Evolutionary conservation across 257 asterid genomes (phyloP).

Genomic region (Fraxinus quadrangulata): DNA sequence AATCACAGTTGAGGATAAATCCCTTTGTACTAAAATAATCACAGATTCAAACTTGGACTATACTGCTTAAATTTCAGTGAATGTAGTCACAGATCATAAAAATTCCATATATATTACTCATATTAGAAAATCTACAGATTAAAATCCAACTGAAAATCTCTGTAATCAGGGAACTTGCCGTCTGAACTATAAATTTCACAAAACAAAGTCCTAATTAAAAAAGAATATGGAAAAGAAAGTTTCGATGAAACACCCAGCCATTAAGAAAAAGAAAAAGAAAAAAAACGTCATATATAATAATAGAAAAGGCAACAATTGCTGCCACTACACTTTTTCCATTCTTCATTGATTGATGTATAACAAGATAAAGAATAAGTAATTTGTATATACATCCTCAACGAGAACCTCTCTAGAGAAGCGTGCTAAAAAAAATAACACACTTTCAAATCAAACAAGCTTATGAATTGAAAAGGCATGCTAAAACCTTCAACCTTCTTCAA

Average conservation of each 20-base stretch:
- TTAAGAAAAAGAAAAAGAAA: neutral
- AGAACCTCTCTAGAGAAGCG: neutral
- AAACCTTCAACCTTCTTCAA: slow-evolving; percentile 14
- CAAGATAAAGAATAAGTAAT: neutral
- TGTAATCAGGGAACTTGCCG: slow-evolving; percentile 11
- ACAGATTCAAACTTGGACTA: neutral
- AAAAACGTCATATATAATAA: neutral
- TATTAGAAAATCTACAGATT: neutral
- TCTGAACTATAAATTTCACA: neutral
- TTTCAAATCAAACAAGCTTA: neutral
- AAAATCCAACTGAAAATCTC: slow-evolving; percentile 13
- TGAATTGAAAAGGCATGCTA: neutral
- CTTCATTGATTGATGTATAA: neutral
- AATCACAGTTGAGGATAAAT: neutral
- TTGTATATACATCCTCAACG: slow-evolving; percentile 14
- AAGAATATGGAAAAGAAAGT: neutral
- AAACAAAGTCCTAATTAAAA: neutral
- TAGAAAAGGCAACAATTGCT: slow-evolving; percentile 9
- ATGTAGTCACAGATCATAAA: neutral
- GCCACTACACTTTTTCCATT: neutral
- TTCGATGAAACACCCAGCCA: neutral
- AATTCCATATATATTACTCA: neutral
- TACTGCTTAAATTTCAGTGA: neutral
- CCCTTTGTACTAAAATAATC: neutral
- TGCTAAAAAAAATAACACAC: neutral